Base-by-base conservation (phyloP, 2,329 filamentous ascomycete species). In the Fusarium brevicatenulatum region DNA sequence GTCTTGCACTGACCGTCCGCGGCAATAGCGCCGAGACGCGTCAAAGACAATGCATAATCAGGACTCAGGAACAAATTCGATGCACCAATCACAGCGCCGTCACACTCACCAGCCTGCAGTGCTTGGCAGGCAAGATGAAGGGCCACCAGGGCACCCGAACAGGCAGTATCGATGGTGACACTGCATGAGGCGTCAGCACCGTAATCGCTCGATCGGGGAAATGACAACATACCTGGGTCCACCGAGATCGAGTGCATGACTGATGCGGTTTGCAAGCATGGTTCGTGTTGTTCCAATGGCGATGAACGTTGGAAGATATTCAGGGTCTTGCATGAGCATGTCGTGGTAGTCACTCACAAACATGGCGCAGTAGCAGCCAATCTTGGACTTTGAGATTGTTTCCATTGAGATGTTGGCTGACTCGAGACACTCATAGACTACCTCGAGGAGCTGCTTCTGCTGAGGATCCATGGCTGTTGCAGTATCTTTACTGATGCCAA, bases 161-260 rank as follows among this genome's bases (percentile, higher is more conserved):
- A 86, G 30, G 82, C 85, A 30, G 84, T 86, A 50, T 86, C 83
- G 16, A 86, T 80, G 6, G 83, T 85, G 71, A 85, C 79, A 43
- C 84, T 86, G 1, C 32, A 61, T 66, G 11, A 43, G 4, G 30
- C 44, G 50, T 75, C 42, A 76, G 71, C 30, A 59, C 55, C 3
- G 8, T 25, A 44, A 44, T 40, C 19, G 10, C 42, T 8, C 19
- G 4, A 25, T 55, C 12, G 28, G 21, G 28, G 46, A 25, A 34
- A 28, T 52, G 7, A 34, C 4, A n/a, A 61, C 67, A 59, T 74
- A 74, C 74, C 74, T 76, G 5, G 74, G 74, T 18, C 74, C 74
- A 49, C 72, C 74, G 15, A 76, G 72, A 44, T 76, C 70, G 50
- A 76, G 75, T 10, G 73, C 72, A 59, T 76, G 74, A 19, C 74